phyloP scores from a whole-genome alignment of 768 basidiomycete species.

The Psilocybe tampanensis region DNA sequence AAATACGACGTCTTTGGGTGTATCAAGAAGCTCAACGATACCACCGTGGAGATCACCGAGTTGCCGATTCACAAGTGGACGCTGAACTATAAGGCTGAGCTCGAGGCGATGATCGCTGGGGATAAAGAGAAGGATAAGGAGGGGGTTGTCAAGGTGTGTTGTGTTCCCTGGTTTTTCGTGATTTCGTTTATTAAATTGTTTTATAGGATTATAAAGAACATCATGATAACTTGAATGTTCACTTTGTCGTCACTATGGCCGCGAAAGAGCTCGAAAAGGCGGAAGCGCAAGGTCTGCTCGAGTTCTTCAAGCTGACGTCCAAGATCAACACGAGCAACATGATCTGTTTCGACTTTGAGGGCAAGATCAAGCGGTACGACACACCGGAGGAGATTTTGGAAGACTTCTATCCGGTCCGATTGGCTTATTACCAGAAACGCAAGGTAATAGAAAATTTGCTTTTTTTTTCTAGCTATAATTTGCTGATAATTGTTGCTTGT shows the following conservation, averaged over 20 bases:
- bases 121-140: slow-evolving; percentile 71
- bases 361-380: slow-evolving; percentile 93
- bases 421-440: slow-evolving; percentile 93
- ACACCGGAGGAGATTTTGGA: slow-evolving; percentile 90
- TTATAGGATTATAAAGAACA: slow-evolving; percentile 95
- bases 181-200: neutral
- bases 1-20: slow-evolving; percentile 84
- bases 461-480: too few relatives aligned
- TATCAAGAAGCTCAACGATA: slow-evolving; percentile 75
- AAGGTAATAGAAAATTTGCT: slow-evolving; percentile 62
- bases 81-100: slow-evolving; percentile 85
- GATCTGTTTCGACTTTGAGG: slow-evolving; percentile 97
- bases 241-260: slow-evolving; percentile 83
- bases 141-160: slow-evolving; percentile 72
- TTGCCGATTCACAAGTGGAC: slow-evolving; percentile 97
- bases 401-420: slow-evolving; percentile 87
- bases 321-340: slow-evolving; percentile 94
- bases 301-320: slow-evolving; percentile 87
- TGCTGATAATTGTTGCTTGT: too few relatives aligned
- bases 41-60: slow-evolving; percentile 94
- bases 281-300: slow-evolving; percentile 84
- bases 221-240: slow-evolving; percentile 89
- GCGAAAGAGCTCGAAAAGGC: slow-evolving; percentile 84
- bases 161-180: too few relatives aligned
- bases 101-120: slow-evolving; percentile 82